These are phyloP conservation scores for Physcia stellaris DNA, from an alignment of 495 filamentous ascomycete species.

Conservation along the genomic window DNA sequence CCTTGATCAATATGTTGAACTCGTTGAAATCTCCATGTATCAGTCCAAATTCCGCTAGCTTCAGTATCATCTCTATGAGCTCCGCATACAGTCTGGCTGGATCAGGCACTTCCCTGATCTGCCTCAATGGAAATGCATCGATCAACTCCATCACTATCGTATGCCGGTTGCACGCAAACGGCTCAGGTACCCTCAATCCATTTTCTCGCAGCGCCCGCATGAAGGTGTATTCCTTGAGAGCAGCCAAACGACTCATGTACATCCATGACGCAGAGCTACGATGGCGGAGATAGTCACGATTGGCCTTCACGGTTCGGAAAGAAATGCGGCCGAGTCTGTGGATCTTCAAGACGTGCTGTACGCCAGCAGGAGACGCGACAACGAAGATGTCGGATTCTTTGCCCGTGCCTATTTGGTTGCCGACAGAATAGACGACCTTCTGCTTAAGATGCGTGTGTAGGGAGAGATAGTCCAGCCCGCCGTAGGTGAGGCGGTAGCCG, in stretches of 20 bases:
- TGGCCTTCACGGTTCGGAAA: conserved; percentile 88
- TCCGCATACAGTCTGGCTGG: conserved; percentile 74
- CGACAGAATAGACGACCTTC: conserved; percentile 72
- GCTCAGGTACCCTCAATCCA: conserved; percentile 78
- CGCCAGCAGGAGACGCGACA: conserved; percentile 52
- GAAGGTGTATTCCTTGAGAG: conserved; percentile 82
- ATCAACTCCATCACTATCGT: conserved; percentile 90
- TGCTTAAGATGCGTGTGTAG: conserved; percentile 74
- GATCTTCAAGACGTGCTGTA: conserved; percentile 74
- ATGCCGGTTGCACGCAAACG: conserved; percentile 76
- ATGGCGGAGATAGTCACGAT: conserved; percentile 88
- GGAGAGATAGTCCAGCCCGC: conserved; percentile 91
- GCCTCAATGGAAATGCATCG: conserved; percentile 77
- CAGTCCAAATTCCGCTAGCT: conserved; percentile 72
- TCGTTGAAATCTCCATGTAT: conserved; percentile 99
- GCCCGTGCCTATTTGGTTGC: conserved; percentile 88
- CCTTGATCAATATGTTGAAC: conserved; percentile 92
- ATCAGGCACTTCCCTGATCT: conserved; percentile 65
- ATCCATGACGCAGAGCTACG: conserved; percentile 75
- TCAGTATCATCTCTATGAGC: conserved; percentile 73
- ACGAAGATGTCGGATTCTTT: conserved; percentile 97
- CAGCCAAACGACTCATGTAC: conserved; percentile 89
- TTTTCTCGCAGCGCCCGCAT: conserved; percentile 75
- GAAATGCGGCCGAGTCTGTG: conserved; percentile 91
- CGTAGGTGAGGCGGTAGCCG: conserved; percentile 93